These are phyloP conservation scores for Ganoderma sinense DNA, from an alignment of 1,284 basidiomycete species.

Conservation along the genomic window DNA sequence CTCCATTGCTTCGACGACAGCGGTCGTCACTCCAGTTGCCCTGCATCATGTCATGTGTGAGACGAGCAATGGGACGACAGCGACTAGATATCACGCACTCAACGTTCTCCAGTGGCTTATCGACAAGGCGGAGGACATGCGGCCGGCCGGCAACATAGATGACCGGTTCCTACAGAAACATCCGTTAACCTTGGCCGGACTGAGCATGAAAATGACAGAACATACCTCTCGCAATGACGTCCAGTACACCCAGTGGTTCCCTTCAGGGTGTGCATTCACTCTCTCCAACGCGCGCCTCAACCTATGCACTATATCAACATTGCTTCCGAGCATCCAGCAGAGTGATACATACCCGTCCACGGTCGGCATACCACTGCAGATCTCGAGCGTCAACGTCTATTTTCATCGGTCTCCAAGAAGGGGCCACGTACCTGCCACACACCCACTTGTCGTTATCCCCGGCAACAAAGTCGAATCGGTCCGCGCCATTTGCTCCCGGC, in stretches of 20 bases:
- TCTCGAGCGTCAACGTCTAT: conserved; percentile 1
- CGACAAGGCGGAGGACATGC: conserved; percentile 91
- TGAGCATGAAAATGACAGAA: neutral
- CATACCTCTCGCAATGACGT: conserved; percentile 88
- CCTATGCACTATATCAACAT: conserved; percentile 46
- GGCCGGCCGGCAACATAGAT: conserved; percentile 91
- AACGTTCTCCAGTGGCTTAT: conserved; percentile 91
- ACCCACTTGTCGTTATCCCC: conserved; percentile 68
- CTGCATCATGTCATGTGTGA: conserved; percentile 45
- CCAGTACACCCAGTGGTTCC: conserved; percentile 83
- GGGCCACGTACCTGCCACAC: conserved; percentile 77
- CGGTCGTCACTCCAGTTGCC: conserved; percentile 93
- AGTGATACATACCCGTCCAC: conserved; percentile 73
- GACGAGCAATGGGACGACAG: neutral
- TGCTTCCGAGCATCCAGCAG: too few species aligned
- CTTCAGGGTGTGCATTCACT: conserved; percentile 81
- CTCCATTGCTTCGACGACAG: conserved; percentile 95
- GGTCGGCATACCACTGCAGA: conserved; percentile 84
- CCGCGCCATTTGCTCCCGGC: conserved; percentile 36
- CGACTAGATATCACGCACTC: conserved; percentile 62
- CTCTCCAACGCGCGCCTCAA: conserved; percentile 84
- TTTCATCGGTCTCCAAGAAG: neutral
- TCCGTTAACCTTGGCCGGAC: conserved; percentile 9
- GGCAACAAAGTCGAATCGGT: conserved; percentile 46
- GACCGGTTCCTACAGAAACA: conserved; percentile 82